Evolutionary conservation across 2,329 filamentous ascomycete genomes (phyloP), one percentile per base, ranked within the genome.

Genomic region (Colletotrichum navitas): DNA sequence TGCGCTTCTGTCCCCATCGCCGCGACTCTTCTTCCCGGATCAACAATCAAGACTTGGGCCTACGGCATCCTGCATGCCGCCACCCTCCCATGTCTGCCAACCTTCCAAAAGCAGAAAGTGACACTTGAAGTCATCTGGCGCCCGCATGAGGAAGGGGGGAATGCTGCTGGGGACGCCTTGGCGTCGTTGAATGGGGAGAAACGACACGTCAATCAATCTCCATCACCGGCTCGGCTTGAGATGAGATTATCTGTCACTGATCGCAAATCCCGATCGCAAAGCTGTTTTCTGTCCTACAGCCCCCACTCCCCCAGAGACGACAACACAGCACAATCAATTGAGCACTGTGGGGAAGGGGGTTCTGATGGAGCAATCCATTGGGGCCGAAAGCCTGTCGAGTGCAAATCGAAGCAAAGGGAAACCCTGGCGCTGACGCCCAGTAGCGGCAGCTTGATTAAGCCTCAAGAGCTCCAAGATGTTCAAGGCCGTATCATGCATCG

Each of bases 91-190:
- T 43, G 36, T 18, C 39, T 60, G 16, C 21, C 41, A 34, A 14
- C 41, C 43, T 34, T 26, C 66, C 43, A 36, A 59, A 65, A 65
- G 61, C 61, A 69, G 66, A 52, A 65, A 59, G 66, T 65, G 61
- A 39, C 45, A 65, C 43, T 65, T 24, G 11, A 52, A 56, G 32
- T 21, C 45, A 14, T 54, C 54, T 29, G 41, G 34, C 54, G 54
- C 54, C 54, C 54, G 54, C 54, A 39, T 16, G 43, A 34, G 21
- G 7, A 29, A 10, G 24, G 10, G 5, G 36, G 18, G 29, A 18
- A 34, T 32, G 52, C 32, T 21, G n/a, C 21, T 36, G 32, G 21
- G 45, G n/a, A 12, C 3, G 14, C 36, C 8, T 26, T 34, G 52
- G n/a, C 8, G 29, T 34, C n/a, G 52, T 34, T 36, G 52, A 55